These are phyloP conservation scores for Solanum chaucha DNA, from an alignment of 257 asterid genomes.

Conservation along the genomic window DNA sequence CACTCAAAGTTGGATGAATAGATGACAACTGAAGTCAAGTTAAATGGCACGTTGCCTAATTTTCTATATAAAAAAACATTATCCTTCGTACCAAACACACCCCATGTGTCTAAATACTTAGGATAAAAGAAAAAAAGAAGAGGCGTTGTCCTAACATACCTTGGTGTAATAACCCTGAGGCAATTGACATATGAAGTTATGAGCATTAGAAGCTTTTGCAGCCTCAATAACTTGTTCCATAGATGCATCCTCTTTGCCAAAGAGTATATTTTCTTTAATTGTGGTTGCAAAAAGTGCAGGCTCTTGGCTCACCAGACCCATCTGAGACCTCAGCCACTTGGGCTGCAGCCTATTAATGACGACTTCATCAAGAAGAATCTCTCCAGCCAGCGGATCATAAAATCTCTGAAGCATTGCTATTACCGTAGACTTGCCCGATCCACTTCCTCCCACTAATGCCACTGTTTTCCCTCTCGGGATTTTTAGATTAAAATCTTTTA, in stretches of 20 bases:
- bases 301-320: slow-evolving; percentile 94
- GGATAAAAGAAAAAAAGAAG: no score
- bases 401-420: slow-evolving; percentile 70
- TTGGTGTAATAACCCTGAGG: slow-evolving; percentile 87
- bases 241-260: slow-evolving; percentile 80
- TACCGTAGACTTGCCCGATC: slow-evolving; percentile 85
- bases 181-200: slow-evolving; percentile 62
- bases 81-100: no score
- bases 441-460: slow-evolving; percentile 91
- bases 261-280: slow-evolving; percentile 70
- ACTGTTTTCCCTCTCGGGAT: slow-evolving; percentile 62
- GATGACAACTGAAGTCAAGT: no score
- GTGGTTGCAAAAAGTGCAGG: slow-evolving; percentile 84
- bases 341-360: slow-evolving; percentile 59
- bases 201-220: slow-evolving; percentile 89
- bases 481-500: slow-evolving; percentile 47
- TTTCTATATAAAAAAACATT: no score
- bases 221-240: slow-evolving; percentile 65
- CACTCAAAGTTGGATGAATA: no score
- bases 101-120: no score
- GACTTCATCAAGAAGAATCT: slow-evolving; percentile 58
- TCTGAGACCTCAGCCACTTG: slow-evolving; percentile 87
- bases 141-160: slow-evolving; percentile 16
- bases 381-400: slow-evolving; percentile 71
- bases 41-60: no score